Evolutionary conservation across 2,329 filamentous ascomycete genomes (phyloP), one percentile per base, ranked within the genome.

Genomic region (Thelonectria blattea): DNA sequence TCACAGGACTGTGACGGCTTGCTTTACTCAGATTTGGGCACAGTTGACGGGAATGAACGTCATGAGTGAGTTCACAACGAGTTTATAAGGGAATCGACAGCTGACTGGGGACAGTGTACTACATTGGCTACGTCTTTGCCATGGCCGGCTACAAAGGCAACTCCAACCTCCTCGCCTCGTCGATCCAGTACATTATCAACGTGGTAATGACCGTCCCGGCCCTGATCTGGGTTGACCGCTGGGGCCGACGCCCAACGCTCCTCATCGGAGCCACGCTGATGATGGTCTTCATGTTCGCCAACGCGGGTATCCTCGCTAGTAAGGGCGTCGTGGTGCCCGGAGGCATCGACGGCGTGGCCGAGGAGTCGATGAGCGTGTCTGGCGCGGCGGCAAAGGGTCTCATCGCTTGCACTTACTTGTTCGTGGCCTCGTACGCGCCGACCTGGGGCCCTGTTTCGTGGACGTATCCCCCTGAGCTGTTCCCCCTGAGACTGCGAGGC

Each of bases 191-290:
- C 63, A 82, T 93, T 68, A 91, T 94, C 79, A 93, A 93, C 73
- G 91, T 94, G 1, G 61, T 88, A 53, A 91, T 92, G 87, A 94
- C 91, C 0, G 73, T 93, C 3, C 89, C 90, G 0, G 91, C 91
- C 1, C 82, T 94, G 22, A 76, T 93, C 58, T 93, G 81, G 78
- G 84, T 93, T 68, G 91, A 95, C 67, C 81, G 82, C 56, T 91
- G 89, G 87, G 91, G 91, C 48, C 90, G 91, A 64, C 88, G 88
- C 47, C 84, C 86, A 57, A 80, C 90, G 8, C 82, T 91, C 60
- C 85, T 91, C 50, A 75, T 82, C n/a, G 89, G 89, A 58, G 85
- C 81, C 37, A 76, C 88, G 18, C 85, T 88, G 22, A 91, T 91
- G 89, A 85, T 80, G 4, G 68, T 83, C 1, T 90, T 81, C 64